Base-by-base conservation (phyloP, 257 asterid genomes). In the Solanum clarkiae region DNA sequence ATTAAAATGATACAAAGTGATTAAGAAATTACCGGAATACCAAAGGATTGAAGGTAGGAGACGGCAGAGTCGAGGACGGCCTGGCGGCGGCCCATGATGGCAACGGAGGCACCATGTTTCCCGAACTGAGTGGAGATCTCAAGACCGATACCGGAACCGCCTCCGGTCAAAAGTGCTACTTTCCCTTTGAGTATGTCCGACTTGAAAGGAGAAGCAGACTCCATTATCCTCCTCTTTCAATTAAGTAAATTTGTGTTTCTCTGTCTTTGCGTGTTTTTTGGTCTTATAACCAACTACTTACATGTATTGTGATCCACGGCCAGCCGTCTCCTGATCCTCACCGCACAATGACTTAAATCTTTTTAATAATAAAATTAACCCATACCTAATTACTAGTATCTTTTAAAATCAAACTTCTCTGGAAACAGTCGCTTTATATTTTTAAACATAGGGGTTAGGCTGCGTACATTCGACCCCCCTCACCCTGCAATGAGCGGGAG, bases 61-160 rank as follows among this genome's bases (percentile, higher is more conserved):
- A 94, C 98, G 71, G 97, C 96, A 72, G 90, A 92, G 90, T 92
- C 93, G 2, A 95, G 69, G 82, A 95, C 94, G 84, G 72, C 45
- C 85, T 86, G 92, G 26, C 99, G 98, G 88, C 99, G 99, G 84
- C 99, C 99, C 99, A 95, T 94, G 87, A 94, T 89, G 66, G 95
- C 95, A 84, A 95, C 69, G 89, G 98, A 90, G 80, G 98, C 99
- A 74, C 99, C 99, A 90, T 95, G 99, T 80, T 90, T 93, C 26
- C 99, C 98, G 44, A 95, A 93, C 54, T 95, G 94, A 69, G 92
- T 85, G 29, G 98, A 89, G 84, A 95, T 93, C 90, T 91, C 99
- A 44, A 91, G 91, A 7, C 99, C 98, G 83, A 95, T 94, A 2
- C 99, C 99, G 7, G 99, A 93, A 75, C 97, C 99, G 42, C 98